phyloP scores from a whole-genome alignment of 108 stramenopile species.

The Fragilaria radians region DNA sequence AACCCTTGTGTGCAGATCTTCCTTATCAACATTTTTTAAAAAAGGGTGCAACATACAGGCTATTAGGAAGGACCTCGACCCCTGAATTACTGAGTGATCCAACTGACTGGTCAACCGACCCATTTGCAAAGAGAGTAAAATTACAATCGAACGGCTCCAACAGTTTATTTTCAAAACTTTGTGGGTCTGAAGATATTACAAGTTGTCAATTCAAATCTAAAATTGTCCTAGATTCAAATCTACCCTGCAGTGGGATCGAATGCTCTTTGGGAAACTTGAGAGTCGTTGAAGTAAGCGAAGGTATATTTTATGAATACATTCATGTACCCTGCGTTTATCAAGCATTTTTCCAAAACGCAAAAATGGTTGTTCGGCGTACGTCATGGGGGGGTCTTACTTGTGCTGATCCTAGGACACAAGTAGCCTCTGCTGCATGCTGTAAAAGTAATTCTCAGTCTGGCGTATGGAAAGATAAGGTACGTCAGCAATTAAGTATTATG shows the following conservation, averaged over 20 bases:
- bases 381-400: conserved; percentile 9
- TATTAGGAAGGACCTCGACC: conserved; percentile 27
- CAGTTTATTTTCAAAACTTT: conserved; percentile 21
- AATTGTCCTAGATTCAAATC: conserved; percentile 16
- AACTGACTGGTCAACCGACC: conserved; percentile 12
- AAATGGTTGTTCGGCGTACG: conserved; percentile 21
- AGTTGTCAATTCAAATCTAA: conserved; percentile 13
- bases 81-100: conserved; percentile 16
- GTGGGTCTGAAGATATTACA: conserved; percentile 6
- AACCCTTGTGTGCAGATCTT: conserved; percentile 38
- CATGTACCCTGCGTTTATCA: conserved; percentile 52
- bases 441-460: conserved; percentile 10
- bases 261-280: conserved; percentile 50
- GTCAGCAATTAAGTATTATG: background rate
- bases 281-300: conserved; percentile 37
- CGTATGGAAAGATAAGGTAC: conserved; percentile 8
- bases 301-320: conserved; percentile 57
- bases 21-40: conserved; percentile 30
- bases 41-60: conserved; percentile 39
- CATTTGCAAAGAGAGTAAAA: conserved; percentile 6
- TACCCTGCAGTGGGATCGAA: conserved; percentile 40
- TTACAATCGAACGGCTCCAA: conserved; percentile 6
- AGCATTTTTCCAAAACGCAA: conserved; percentile 42
- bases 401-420: conserved; percentile 15
- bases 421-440: conserved; percentile 20